phyloP scores from a whole-genome alignment of 1,284 basidiomycete species.

The Taiwanofungus camphoratus region DNA sequence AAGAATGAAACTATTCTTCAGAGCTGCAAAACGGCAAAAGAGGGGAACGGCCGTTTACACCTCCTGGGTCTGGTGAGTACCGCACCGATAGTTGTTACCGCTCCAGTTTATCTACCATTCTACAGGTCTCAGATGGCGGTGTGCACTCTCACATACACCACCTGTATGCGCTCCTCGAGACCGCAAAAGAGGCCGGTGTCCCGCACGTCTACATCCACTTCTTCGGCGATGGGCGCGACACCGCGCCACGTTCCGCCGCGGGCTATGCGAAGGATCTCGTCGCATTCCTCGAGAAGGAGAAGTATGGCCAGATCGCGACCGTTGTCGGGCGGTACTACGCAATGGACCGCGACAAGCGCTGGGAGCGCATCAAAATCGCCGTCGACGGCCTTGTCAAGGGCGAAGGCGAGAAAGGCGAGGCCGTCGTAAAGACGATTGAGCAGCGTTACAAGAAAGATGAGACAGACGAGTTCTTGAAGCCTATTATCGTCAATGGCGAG shows the following conservation, averaged over 20 bases:
- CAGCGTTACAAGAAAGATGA: slow-evolving; percentile 74
- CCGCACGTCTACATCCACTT: slow-evolving; percentile 87
- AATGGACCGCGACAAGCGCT: slow-evolving; percentile 94
- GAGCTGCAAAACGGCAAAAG: slow-evolving; percentile 72
- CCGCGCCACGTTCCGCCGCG: slow-evolving; percentile 74
- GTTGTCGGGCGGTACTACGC: slow-evolving; percentile 88
- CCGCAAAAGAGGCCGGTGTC: slow-evolving; percentile 78
- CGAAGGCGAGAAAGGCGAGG: slow-evolving; percentile 59
- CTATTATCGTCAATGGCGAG: slow-evolving; percentile 79
- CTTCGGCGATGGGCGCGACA: slow-evolving; percentile 88
- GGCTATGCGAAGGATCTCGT: slow-evolving; percentile 72
- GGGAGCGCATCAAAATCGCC: slow-evolving; percentile 87
- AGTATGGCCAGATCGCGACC: slow-evolving; percentile 72
- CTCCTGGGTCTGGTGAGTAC: slow-evolving; percentile 72
- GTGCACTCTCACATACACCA: slow-evolving; percentile 92
- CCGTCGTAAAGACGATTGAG: slow-evolving; percentile 64
- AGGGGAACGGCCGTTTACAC: slow-evolving; percentile 76
- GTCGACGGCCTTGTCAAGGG: slow-evolving; percentile 79
- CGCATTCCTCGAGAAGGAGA: slow-evolving; percentile 72
- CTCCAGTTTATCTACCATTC: not conserved
- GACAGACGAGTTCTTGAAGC: slow-evolving; percentile 92
- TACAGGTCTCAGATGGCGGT: slow-evolving; percentile 86
- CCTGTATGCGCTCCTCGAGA: slow-evolving; percentile 81
- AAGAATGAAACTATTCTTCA: slow-evolving; percentile 70
- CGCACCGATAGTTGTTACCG: slow-evolving; percentile 7